Evolutionary conservation across 805 yeast genomes (phyloP).

Genomic region (Jamesozyma piceae): DNA sequence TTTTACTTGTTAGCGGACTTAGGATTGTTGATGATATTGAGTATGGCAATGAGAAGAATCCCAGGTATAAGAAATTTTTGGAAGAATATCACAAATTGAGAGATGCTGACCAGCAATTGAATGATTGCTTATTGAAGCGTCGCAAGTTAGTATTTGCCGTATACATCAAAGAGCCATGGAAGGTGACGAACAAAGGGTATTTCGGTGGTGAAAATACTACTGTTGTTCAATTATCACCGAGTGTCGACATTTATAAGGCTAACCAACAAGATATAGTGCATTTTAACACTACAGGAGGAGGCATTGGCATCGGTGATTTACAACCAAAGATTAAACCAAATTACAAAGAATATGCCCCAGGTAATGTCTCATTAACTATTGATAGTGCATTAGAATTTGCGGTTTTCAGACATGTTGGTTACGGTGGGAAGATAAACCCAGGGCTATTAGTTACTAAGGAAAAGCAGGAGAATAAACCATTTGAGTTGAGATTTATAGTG

Average conservation of each 20-base stretch:
- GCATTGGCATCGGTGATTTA: slow-evolving; percentile 70
- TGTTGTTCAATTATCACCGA: slow-evolving; percentile 63
- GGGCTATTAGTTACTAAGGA: slow-evolving; percentile 20
- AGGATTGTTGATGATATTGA: slow-evolving; percentile 30
- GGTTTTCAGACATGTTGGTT: slow-evolving; percentile 59
- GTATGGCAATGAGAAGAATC: slow-evolving; percentile 20
- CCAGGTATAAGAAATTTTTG: slow-evolving; percentile 42
- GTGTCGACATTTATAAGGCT: slow-evolving; percentile 44
- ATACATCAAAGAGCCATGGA: slow-evolving; percentile 67
- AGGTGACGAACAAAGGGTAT: slow-evolving; percentile 52
- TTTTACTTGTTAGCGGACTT: slow-evolving; percentile 61
- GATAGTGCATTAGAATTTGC: slow-evolving; percentile 77
- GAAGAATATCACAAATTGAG: slow-evolving; percentile 39
- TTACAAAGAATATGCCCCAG: slow-evolving; percentile 46
- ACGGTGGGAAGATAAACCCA: slow-evolving; percentile 41
- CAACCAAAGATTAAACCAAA: slow-evolving; percentile 51
- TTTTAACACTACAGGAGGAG: slow-evolving; percentile 67
- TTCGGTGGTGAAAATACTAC: slow-evolving; percentile 56
- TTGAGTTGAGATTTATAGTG: slow-evolving; percentile 62
- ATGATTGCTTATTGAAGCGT: slow-evolving; percentile 14
- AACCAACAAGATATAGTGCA: slow-evolving; percentile 40
- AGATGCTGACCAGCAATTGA: slow-evolving; percentile 20
- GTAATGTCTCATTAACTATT: slow-evolving; percentile 69
- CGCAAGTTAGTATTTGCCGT: slow-evolving; percentile 53
- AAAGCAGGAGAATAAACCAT: slow-evolving; percentile 25